These are phyloP conservation scores for Deinandra increscens DNA, from an alignment of 129 eudicot species.

Conservation along the genomic window DNA sequence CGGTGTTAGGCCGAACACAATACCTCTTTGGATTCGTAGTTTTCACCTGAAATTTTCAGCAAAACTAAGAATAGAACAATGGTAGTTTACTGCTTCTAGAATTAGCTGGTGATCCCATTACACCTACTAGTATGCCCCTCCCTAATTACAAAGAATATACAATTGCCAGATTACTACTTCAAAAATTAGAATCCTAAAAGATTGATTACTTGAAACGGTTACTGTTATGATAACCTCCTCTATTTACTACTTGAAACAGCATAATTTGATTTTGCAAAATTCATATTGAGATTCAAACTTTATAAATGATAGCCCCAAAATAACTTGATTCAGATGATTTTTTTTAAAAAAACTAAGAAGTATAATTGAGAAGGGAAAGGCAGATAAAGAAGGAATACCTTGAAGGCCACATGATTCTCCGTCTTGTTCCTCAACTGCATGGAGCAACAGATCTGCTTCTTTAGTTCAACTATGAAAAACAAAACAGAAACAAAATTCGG, in stretches of 20 bases:
- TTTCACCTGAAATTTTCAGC: slow-evolving; percentile 58
- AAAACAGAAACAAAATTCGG: neutral
- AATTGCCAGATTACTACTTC: neutral
- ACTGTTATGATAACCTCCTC: neutral
- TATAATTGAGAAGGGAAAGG: too few relatives aligned
- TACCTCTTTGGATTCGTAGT: slow-evolving; percentile 93
- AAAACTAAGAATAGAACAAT: neutral
- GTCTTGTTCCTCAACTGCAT: slow-evolving; percentile 68
- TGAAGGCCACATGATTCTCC: slow-evolving; percentile 67
- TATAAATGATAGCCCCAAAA: neutral
- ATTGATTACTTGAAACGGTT: neutral
- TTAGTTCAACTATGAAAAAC: slow-evolving; percentile 57
- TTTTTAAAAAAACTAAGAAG: too few relatives aligned
- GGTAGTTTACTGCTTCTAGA: neutral
- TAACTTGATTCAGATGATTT: neutral
- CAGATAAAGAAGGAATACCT: too few relatives aligned
- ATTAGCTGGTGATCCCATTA: neutral
- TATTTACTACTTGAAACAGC: neutral
- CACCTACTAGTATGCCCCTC: too few relatives aligned
- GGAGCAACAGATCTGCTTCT: slow-evolving; percentile 85
- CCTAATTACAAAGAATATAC: slow-evolving; percentile 1
- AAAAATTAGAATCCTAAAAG: neutral
- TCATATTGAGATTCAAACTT: neutral
- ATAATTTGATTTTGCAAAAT: neutral
- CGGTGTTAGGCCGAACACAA: slow-evolving; percentile 86